phyloP scores from a whole-genome alignment of 805 yeast species.

The Blastobotrys attinorum region DNA sequence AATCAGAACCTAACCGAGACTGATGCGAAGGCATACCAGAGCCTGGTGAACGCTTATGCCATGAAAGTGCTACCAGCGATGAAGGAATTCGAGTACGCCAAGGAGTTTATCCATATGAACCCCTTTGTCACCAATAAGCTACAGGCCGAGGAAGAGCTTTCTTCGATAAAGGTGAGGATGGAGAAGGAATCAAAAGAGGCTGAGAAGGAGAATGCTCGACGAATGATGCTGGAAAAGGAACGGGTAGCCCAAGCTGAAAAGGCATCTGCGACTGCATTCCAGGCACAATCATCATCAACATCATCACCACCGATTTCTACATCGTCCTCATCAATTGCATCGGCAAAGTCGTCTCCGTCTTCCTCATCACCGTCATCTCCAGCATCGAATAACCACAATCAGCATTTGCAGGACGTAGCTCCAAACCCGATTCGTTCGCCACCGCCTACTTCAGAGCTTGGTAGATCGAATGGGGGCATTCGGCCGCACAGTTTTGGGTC shows the following conservation, averaged over 20 bases:
- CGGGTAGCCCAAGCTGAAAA: conserved; percentile 6
- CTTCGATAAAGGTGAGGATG: too few species aligned
- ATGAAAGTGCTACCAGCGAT: conserved; percentile 12
- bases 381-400: neutral
- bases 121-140: conserved; percentile 4
- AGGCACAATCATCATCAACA: conserved; percentile 1
- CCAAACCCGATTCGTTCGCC: conserved; percentile 1
- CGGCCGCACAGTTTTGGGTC: conserved; percentile 7
- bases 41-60: conserved; percentile 9
- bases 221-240: conserved; percentile 3
- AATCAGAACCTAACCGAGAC: neutral
- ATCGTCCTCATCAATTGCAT: neutral
- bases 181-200: conserved; percentile 1
- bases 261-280: too few species aligned
- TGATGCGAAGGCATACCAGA: conserved; percentile 4
- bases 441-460: neutral
- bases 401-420: neutral
- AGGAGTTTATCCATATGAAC: conserved; percentile 9
- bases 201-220: conserved; percentile 2
- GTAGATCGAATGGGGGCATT: neutral
- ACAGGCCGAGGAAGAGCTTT: neutral
- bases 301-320: neutral
- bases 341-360: neutral
- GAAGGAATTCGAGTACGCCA: conserved; percentile 16
- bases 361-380: neutral